A percentile compares a stretch with the other conserved stretches of the same genome.
Evolutionary conservation across 2,329 filamentous ascomycete species (phyloP).

Genomic region (Aspergillus floridensis): DNA sequence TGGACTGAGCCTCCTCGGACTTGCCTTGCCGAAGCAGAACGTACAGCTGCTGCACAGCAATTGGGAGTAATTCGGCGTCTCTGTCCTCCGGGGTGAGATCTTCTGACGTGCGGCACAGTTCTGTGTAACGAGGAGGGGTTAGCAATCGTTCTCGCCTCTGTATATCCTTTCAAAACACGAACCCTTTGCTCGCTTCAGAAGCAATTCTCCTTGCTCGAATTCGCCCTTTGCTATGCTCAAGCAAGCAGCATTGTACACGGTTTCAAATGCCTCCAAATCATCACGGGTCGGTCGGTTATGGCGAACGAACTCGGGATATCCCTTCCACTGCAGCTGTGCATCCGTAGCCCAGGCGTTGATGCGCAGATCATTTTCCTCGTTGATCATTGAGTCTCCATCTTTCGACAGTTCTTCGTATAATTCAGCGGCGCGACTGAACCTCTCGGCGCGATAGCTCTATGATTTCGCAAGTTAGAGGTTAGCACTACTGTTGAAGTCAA

Average conservation of each 20-base stretch:
- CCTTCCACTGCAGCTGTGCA: slow-evolving; percentile 61
- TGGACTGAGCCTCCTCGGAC: slow-evolving; percentile 53
- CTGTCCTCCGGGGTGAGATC: slow-evolving; percentile 61
- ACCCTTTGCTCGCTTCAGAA: slow-evolving; percentile 60
- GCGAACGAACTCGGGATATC: slow-evolving; percentile 49
- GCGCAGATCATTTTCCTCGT: slow-evolving; percentile 59
- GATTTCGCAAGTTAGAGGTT: not conserved
- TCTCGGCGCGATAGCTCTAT: slow-evolving; percentile 56
- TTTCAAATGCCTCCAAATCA: slow-evolving; percentile 64
- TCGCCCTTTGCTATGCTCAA: slow-evolving; percentile 61
- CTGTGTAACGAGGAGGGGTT: slow-evolving; percentile 27
- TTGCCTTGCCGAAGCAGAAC: slow-evolving; percentile 56
- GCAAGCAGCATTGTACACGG: slow-evolving; percentile 64
- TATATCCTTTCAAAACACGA: slow-evolving; percentile 10
- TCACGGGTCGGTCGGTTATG: slow-evolving; percentile 56
- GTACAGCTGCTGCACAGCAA: slow-evolving; percentile 61
- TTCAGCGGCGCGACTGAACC: slow-evolving; percentile 55
- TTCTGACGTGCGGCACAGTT: slow-evolving; percentile 59
- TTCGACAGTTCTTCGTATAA: slow-evolving; percentile 53
- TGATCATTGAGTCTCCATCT: slow-evolving; percentile 37
- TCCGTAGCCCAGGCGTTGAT: slow-evolving; percentile 62
- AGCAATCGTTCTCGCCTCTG: not conserved
- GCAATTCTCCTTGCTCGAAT: slow-evolving; percentile 56
- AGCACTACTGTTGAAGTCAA: not conserved
- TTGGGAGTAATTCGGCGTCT: slow-evolving; percentile 58